Percentiles rank a stretch among this genome's conserved stretches.
Conservation (phyloP, 768 basidiomycete genomes). For the Macrolepiota fuliginosa region DNA sequence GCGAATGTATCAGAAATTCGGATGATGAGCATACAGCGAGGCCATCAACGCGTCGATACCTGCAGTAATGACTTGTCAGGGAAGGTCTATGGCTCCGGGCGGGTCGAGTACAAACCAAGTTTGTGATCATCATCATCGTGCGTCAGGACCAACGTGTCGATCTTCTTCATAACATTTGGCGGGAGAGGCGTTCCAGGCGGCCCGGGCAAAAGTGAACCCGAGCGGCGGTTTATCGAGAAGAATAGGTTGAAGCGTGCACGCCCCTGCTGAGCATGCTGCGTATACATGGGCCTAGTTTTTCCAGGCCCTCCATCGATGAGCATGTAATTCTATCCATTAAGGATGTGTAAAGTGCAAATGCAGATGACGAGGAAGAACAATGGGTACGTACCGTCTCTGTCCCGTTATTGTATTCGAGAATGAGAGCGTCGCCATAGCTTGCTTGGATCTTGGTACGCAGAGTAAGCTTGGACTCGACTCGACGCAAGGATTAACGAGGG, state of each 20-base stretch:
- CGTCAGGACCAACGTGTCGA: not conserved
- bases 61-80: not conserved
- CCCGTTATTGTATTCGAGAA: not conserved
- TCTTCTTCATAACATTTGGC: not conserved
- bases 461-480: not conserved
- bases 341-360: not conserved
- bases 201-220: not conserved
- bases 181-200: not conserved
- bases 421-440: not conserved
- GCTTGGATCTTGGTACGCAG: not conserved
- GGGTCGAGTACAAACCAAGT: not conserved
- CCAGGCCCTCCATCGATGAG: not conserved
- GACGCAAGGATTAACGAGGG: not conserved
- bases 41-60: not conserved
- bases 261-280: not conserved
- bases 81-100: not conserved
- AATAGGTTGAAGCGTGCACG: not conserved
- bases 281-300: not conserved
- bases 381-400: not conserved
- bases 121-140: not conserved
- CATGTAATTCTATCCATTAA: not conserved
- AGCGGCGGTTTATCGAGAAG: not conserved
- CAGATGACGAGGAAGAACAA: not conserved
- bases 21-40: not conserved
- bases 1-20: not conserved